Percentiles rank a stretch among this genome's conserved stretches.
Evolutionary conservation across 805 yeast species (phyloP).

Genomic region (Teunomyces panamensis): DNA sequence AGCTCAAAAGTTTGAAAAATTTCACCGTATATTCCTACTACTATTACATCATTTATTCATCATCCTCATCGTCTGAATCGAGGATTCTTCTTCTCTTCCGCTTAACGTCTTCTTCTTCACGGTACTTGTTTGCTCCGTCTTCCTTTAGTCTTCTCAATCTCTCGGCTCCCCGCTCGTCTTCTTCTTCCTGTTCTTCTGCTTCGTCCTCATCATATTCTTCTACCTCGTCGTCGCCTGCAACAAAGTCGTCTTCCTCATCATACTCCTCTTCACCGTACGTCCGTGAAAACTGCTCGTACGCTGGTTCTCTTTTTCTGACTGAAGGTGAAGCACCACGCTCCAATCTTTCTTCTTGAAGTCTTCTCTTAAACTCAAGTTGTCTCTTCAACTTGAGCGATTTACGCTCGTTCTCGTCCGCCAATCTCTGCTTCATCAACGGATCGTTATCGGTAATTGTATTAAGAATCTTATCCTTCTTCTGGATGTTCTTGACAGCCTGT

Average conservation of each 20-base stretch:
- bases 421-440: conserved; percentile 66
- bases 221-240: conserved; percentile 41
- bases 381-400: conserved; percentile 60
- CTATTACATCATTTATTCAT: conserved; percentile 16
- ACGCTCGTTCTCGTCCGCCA: conserved; percentile 60
- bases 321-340: conserved; percentile 42
- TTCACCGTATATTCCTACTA: not conserved
- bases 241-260: conserved; percentile 42
- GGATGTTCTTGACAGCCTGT: conserved; percentile 55
- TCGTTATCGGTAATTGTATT: conserved; percentile 57
- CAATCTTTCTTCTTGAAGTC: conserved; percentile 56
- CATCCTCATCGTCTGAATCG: conserved; percentile 50
- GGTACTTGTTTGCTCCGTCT: conserved; percentile 53
- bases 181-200: conserved; percentile 47
- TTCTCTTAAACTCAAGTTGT: conserved; percentile 60
- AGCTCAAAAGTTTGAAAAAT: not conserved
- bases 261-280: conserved; percentile 33
- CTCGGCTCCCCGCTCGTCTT: conserved; percentile 55
- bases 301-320: conserved; percentile 25
- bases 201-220: conserved; percentile 41
- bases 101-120: conserved; percentile 30
- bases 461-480: conserved; percentile 47
- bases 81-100: conserved; percentile 49
- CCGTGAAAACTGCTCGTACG: conserved; percentile 38
- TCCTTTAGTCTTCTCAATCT: conserved; percentile 53